Base-by-base conservation (phyloP, 1,139 yeast species). In the Kodamaea derodonti region DNA sequence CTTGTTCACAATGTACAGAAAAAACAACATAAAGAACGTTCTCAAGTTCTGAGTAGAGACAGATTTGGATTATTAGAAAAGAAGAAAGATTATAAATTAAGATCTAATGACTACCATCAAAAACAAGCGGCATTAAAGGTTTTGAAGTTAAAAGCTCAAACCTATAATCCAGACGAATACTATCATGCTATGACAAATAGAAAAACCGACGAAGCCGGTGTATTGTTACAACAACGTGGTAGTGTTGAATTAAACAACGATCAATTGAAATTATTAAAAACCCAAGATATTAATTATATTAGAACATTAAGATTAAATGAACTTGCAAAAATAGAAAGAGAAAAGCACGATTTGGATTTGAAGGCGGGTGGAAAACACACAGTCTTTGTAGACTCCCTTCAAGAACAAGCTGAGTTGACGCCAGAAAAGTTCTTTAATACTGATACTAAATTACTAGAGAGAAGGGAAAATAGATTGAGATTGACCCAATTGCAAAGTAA, bases 91-190 rank as follows among this genome's bases (percentile, higher is more conserved):
- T 92, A 92, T 60, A 78, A 76, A 49, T 74, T 87, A 32, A 78
- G 98, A 60, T 95, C 97, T 1, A 80, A 77, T 32, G 95, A 92
- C 56, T 88, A 72, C 54, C 97, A 92, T 60, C 75, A 78, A 59
- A 92, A 92, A 54, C 90, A 92, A 59, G 85, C 86, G 14, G 87
- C 92, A 16, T 62, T 92, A 36, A 84, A 84, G 60, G 73, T 83
- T 1, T 72, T 92, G 43, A 77, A 85, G 49, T 70, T 70, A 32
- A 87, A 87, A 56, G 95, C 85, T 1, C 66, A 71, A 30, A 72
- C 72, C 30, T 75, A 88, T 48, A 92, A 92, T 56, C 95, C 95
- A n/a, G 97, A 92, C 71, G 98, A 92, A 59, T 92, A 84, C 63
- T 87, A 88, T 60, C 95, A 87, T 75, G 92, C 87, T 14, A 92